These are phyloP conservation scores for Neofusicoccum parvum DNA, from an alignment of 2,329 filamentous ascomycete species.

Conservation along the genomic window DNA sequence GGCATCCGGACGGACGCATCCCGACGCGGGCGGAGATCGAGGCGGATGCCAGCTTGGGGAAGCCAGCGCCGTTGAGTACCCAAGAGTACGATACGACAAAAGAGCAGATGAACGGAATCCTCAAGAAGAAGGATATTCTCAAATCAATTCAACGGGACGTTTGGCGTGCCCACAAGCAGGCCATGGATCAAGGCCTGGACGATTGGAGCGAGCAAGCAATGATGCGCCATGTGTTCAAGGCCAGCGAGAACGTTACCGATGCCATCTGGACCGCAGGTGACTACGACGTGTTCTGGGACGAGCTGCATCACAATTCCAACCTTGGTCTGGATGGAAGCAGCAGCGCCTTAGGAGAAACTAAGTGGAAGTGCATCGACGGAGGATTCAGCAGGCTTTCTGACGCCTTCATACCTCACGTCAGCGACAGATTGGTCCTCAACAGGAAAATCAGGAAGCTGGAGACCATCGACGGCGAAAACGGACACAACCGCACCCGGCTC, in stretches of 20 bases:
- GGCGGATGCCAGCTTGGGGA: background rate
- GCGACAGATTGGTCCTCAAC: background rate
- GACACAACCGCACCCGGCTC: background rate
- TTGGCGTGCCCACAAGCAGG: slow-evolving; percentile 1
- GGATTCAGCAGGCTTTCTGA: slow-evolving; percentile 6
- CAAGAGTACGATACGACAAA: background rate
- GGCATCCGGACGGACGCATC: background rate
- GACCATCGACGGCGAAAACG: background rate
- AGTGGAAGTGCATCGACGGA: slow-evolving; percentile 13
- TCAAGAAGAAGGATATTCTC: background rate
- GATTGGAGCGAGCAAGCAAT: slow-evolving; percentile 9
- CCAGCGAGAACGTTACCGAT: slow-evolving; percentile 4
- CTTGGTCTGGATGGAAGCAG: background rate
- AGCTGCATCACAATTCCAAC: slow-evolving; percentile 14
- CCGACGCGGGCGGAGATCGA: slow-evolving; percentile 6
- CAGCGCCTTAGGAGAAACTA: background rate
- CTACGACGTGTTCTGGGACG: slow-evolving; percentile 17
- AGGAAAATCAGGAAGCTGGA: slow-evolving; percentile 1
- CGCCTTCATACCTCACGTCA: background rate
- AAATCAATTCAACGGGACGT: background rate
- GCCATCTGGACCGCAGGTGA: slow-evolving; percentile 10
- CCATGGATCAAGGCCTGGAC: slow-evolving; percentile 1
- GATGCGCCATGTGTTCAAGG: slow-evolving; percentile 7
- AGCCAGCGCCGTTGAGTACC: background rate
- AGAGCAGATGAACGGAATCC: slow-evolving; percentile 2